Evolutionary conservation across 225 moss, liverwort and hornwort species (phyloP).

Genomic region (Polytrichum commune): DNA sequence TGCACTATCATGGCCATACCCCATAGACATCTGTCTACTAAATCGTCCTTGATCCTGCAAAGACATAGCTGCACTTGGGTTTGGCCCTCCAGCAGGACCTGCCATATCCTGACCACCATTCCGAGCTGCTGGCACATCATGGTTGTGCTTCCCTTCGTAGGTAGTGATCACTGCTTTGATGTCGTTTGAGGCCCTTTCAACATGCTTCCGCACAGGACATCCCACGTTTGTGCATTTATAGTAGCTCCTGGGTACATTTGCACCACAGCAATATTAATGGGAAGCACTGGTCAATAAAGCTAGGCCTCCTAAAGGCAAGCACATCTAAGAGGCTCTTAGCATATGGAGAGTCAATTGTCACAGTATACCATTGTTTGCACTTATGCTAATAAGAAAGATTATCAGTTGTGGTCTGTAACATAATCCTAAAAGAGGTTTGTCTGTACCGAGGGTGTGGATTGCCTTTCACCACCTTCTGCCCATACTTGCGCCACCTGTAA

Average conservation of each 20-base stretch:
- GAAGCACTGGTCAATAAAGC: too few species aligned
- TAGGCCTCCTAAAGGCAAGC: too few species aligned
- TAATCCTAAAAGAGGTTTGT: too few species aligned
- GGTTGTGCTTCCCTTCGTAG: conserved; percentile 97
- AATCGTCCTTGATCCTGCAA: conserved; percentile 48
- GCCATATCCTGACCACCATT: conserved; percentile 88
- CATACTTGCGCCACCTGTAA: conserved; percentile 97
- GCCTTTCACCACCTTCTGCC: conserved; percentile 98
- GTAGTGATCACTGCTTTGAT: conserved; percentile 96
- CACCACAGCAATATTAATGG: too few species aligned
- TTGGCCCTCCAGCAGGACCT: conserved; percentile 13
- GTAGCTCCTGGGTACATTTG: conserved; percentile 69
- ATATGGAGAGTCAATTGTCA: too few species aligned
- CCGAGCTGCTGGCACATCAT: conserved; percentile 91
- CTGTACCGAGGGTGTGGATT: conserved; percentile 89
- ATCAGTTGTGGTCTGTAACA: too few species aligned
- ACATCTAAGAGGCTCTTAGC: too few species aligned
- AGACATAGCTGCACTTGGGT: conserved; percentile 30
- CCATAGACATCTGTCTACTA: conserved; percentile 13
- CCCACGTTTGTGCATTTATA: conserved; percentile 92
- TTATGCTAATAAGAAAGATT: too few species aligned
- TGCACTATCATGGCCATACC: conserved; percentile 5
- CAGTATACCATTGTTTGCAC: too few species aligned
- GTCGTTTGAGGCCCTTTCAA: conserved; percentile 91
- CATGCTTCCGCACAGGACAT: conserved; percentile 92